These are phyloP conservation scores for Trametes cubensis DNA, from an alignment of 768 basidiomycete genomes.

Conservation along the genomic window DNA sequence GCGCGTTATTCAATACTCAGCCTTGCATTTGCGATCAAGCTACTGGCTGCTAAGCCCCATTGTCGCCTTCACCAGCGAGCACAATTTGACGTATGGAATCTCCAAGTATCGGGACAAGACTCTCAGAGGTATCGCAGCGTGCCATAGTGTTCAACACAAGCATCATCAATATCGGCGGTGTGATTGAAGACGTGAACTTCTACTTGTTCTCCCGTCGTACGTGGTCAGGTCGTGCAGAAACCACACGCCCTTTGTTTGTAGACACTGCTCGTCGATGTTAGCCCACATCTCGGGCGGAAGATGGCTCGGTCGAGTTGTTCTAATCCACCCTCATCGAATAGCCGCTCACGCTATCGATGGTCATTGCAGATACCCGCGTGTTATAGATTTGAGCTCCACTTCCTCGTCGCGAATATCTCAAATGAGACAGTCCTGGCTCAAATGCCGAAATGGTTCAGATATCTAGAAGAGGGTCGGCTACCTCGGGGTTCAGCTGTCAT, in stretches of 20 bases:
- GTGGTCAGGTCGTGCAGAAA: not conserved
- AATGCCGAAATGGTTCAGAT: not conserved
- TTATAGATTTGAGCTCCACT: not conserved
- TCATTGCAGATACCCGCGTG: not conserved
- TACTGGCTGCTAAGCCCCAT: too few relatives aligned
- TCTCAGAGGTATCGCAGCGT: not conserved
- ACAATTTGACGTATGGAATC: not conserved
- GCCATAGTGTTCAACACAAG: not conserved
- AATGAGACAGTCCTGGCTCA: not conserved
- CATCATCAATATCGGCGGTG: not conserved
- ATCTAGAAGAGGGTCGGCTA: not conserved
- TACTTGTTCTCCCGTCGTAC: conserved; percentile 12
- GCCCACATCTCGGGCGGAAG: too few relatives aligned
- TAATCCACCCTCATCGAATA: too few relatives aligned
- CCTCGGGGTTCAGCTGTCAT: not conserved
- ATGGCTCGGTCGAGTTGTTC: too few relatives aligned
- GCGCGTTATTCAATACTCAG: too few relatives aligned
- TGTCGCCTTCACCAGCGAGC: too few relatives aligned
- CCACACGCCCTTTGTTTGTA: not conserved
- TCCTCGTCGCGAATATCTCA: not conserved
- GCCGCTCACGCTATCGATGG: too few relatives aligned
- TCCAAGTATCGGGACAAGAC: not conserved
- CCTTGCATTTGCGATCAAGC: too few relatives aligned
- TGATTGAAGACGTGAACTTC: conserved; percentile 21
- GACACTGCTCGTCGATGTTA: not conserved